A percentile compares a stretch with the other conserved stretches of the same genome.
Conservation (phyloP, 352 stramenopile species). For the Peronospora farinosa region DNA sequence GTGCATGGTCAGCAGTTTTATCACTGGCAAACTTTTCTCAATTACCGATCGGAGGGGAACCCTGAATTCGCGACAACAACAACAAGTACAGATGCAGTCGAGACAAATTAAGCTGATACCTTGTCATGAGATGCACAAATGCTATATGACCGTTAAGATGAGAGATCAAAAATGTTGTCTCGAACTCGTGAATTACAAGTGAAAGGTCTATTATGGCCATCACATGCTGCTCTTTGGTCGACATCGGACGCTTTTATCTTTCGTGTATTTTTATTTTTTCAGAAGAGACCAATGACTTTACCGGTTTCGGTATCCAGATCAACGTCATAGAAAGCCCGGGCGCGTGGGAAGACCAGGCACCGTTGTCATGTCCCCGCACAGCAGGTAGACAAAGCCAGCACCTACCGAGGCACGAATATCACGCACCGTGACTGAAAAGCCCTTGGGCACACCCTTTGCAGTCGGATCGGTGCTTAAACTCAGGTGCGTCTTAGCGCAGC, state of each 20-base stretch:
- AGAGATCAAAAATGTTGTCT: neutral
- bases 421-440: slow-evolving; percentile 91
- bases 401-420: slow-evolving; percentile 94
- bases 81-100: slow-evolving; percentile 7
- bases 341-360: slow-evolving; percentile 96
- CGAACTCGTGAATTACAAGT: neutral
- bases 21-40: slow-evolving; percentile 86
- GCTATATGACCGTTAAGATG: neutral
- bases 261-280: slow-evolving; percentile 10
- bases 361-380: slow-evolving; percentile 95
- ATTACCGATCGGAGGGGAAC: slow-evolving; percentile 58
- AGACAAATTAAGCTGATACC: slow-evolving; percentile 15
- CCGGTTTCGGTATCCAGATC: slow-evolving; percentile 92
- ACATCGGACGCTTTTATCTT: neutral
- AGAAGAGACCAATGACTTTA: slow-evolving; percentile 95
- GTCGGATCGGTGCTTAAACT: slow-evolving; percentile 92
- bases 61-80: slow-evolving; percentile 18
- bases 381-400: slow-evolving; percentile 93
- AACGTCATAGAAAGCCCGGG: slow-evolving; percentile 98
- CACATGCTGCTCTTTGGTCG: slow-evolving; percentile 24
- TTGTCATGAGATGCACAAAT: too few relatives aligned
- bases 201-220: too few relatives aligned
- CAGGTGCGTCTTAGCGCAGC: too few relatives aligned
- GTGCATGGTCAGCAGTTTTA: slow-evolving; percentile 87
- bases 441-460: slow-evolving; percentile 90